Percentiles rank a stretch among this genome's conserved stretches.
Conservation (phyloP, 1,139 yeast genomes). For the Spencermartinsiella ligniputridi region DNA sequence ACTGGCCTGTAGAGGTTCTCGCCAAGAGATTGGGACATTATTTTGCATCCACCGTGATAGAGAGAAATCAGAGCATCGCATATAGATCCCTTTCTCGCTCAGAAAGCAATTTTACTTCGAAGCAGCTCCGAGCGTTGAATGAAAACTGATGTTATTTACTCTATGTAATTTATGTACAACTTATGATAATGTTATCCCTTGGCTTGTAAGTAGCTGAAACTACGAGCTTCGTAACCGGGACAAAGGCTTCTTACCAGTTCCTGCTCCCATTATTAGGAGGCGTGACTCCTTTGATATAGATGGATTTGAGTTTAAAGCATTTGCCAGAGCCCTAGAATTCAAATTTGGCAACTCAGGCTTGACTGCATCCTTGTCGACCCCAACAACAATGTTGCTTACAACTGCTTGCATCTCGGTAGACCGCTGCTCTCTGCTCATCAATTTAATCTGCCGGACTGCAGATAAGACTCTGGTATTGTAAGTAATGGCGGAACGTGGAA, state of each 20-base stretch:
- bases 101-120: conserved; percentile 19
- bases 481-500: conserved; percentile 21
- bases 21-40: conserved; percentile 26
- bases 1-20: conserved; percentile 36
- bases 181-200: too few relatives aligned
- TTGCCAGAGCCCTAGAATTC: conserved; percentile 5
- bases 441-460: conserved; percentile 10
- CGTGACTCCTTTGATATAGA: conserved; percentile 5
- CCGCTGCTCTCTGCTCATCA: background rate
- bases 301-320: conserved; percentile 9
- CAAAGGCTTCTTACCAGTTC: conserved; percentile 10
- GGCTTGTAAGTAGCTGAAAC: too few relatives aligned
- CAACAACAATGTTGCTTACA: conserved; percentile 1
- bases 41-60: conserved; percentile 20
- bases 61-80: conserved; percentile 22
- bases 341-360: background rate
- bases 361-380: conserved; percentile 1
- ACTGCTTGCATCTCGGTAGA: background rate
- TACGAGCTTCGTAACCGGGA: conserved; percentile 1
- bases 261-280: conserved; percentile 7
- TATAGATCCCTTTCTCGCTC: conserved; percentile 26
- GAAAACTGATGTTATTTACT: conserved; percentile 3
- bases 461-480: conserved; percentile 25
- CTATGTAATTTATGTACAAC: background rate
- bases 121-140: conserved; percentile 13